Conservation (phyloP, 2,329 filamentous ascomycete genomes). For the Monilinia vaccinii-corymbosi region DNA sequence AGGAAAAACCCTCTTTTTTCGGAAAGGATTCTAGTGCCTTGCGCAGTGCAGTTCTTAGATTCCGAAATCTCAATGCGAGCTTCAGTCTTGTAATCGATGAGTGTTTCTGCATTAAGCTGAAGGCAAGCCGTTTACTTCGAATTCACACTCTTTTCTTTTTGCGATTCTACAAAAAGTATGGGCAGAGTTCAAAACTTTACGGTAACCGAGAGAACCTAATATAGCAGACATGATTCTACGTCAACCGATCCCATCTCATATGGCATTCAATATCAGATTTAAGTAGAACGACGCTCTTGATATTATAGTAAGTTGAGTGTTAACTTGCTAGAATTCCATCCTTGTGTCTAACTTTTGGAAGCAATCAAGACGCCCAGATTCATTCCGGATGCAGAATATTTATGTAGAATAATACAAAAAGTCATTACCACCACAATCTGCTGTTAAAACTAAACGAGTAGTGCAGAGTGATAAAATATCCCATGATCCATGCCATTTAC, state of each 20-base stretch:
- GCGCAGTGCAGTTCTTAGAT: neutral
- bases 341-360: slow-evolving; percentile 7
- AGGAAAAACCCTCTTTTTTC: neutral
- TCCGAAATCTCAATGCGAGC: neutral
- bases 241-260: neutral
- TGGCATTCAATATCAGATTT: neutral
- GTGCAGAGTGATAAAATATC: slow-evolving; percentile 18
- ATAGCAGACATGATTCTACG: neutral
- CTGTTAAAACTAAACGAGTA: slow-evolving; percentile 12
- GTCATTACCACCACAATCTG: slow-evolving; percentile 12
- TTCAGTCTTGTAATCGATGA: neutral
- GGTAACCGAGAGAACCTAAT: neutral
- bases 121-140: neutral
- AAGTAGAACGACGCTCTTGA: neutral
- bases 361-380: slow-evolving; percentile 8
- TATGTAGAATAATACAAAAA: slow-evolving; percentile 11
- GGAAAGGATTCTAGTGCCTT: neutral
- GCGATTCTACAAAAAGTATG: neutral
- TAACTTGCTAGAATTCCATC: neutral
- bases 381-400: slow-evolving; percentile 8
- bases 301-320: neutral
- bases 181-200: neutral
- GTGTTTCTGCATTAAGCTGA: neutral
- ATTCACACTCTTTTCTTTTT: neutral
- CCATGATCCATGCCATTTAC: slow-evolving; percentile 19